A percentile compares a stretch with the other conserved stretches of the same genome.
phyloP scores from a whole-genome alignment of 2,329 filamentous ascomycete genomes.

The Paraconiothyrium brasiliense region DNA sequence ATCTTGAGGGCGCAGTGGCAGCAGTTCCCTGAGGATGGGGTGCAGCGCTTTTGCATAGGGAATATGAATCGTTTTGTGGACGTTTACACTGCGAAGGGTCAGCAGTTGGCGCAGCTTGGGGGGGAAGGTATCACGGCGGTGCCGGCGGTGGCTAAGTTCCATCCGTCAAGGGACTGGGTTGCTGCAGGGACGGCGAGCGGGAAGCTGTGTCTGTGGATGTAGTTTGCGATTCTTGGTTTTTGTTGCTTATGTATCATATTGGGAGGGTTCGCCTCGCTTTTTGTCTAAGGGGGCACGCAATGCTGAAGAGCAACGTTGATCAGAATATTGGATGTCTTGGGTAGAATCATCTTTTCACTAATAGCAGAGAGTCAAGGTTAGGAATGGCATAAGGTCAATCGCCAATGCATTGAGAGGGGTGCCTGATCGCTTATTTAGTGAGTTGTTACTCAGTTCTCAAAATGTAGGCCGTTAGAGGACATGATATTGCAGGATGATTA shows the following conservation, averaged over 20 bases:
- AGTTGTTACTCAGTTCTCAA: not conserved
- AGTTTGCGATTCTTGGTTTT: slow-evolving; percentile 6
- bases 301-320: not conserved
- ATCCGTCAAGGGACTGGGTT: slow-evolving; percentile 89
- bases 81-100: slow-evolving; percentile 81
- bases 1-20: slow-evolving; percentile 93
- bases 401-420: not conserved
- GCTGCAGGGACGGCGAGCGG: slow-evolving; percentile 91
- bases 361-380: not conserved
- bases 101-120: slow-evolving; percentile 86
- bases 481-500: no score
- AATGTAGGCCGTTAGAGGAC: not conserved
- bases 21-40: slow-evolving; percentile 75
- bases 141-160: slow-evolving; percentile 90
- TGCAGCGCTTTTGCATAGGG: slow-evolving; percentile 89
- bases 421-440: not conserved
- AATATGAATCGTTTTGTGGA: slow-evolving; percentile 99
- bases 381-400: no score
- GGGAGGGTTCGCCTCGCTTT: not conserved
- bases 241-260: not conserved
- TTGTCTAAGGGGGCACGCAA: not conserved
- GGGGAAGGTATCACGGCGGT: slow-evolving; percentile 94
- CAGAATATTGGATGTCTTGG: not conserved
- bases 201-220: slow-evolving; percentile 93
- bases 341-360: not conserved